phyloP scores from a whole-genome alignment of 2,329 filamentous ascomycete genomes.

The Penicillium fuscoglaucum region DNA sequence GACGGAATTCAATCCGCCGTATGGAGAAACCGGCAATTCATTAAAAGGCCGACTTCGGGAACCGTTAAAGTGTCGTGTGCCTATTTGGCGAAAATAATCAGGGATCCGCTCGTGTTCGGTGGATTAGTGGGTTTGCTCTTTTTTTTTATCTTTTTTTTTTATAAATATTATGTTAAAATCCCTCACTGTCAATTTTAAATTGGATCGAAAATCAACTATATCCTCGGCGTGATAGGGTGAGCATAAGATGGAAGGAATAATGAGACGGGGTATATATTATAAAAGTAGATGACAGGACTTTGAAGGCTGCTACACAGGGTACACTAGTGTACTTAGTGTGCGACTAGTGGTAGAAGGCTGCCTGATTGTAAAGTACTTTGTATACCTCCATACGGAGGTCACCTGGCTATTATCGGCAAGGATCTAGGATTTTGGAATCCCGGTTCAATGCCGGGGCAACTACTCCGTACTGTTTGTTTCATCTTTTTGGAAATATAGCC shows the following conservation, averaged over 20 bases:
- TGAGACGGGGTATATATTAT: background rate
- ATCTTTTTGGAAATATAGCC: background rate
- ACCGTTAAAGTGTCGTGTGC: slow-evolving; percentile 3
- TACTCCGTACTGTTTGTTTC: background rate
- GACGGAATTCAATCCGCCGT: too few relatives aligned
- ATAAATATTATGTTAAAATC: slow-evolving; percentile 3
- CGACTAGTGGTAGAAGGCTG: background rate
- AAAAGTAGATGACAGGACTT: background rate
- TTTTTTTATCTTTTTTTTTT: background rate
- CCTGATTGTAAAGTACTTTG: background rate
- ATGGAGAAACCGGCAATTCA: background rate
- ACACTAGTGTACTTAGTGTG: background rate
- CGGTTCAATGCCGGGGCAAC: background rate
- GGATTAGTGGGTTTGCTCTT: background rate
- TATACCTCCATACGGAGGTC: background rate
- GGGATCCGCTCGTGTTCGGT: background rate
- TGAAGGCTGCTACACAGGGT: background rate
- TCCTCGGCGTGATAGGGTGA: background rate
- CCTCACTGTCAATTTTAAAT: background rate
- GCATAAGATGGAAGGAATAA: background rate
- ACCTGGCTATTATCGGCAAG: background rate
- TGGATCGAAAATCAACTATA: background rate
- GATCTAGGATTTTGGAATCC: background rate
- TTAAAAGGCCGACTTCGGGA: background rate
- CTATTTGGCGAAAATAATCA: background rate